Evolutionary conservation across 2,329 filamentous ascomycete genomes (phyloP).

Genomic region (Exophiala lecanii-corni): DNA sequence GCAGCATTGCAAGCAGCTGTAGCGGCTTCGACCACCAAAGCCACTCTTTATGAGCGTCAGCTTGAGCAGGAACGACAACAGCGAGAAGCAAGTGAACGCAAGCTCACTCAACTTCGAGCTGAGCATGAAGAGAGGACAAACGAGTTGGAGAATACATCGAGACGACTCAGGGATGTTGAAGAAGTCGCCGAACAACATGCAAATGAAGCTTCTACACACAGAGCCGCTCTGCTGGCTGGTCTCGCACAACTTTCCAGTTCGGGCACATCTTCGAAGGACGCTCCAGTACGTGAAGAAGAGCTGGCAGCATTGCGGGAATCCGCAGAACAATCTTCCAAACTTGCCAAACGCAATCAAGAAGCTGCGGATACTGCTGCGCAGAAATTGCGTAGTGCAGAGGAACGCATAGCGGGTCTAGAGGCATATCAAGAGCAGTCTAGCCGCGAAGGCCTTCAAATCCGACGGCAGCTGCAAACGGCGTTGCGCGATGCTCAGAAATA

Average conservation of each 20-base stretch:
- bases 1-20: slow-evolving; percentile 73
- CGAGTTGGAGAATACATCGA: slow-evolving; percentile 69
- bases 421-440: slow-evolving; percentile 97
- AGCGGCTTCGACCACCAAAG: slow-evolving; percentile 71
- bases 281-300: slow-evolving; percentile 51
- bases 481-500: slow-evolving; percentile 79
- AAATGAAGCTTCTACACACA: slow-evolving; percentile 79
- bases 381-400: slow-evolving; percentile 86
- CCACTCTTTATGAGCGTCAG: slow-evolving; percentile 69
- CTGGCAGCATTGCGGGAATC: slow-evolving; percentile 73
- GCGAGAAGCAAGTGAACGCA: slow-evolving; percentile 69
- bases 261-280: slow-evolving; percentile 42
- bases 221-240: slow-evolving; percentile 74
- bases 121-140: slow-evolving; percentile 77
- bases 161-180: slow-evolving; percentile 77
- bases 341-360: slow-evolving; percentile 83
- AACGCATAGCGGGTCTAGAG: slow-evolving; percentile 92
- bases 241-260: slow-evolving; percentile 64
- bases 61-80: slow-evolving; percentile 76
- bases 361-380: slow-evolving; percentile 84
- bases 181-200: slow-evolving; percentile 84
- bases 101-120: slow-evolving; percentile 68
- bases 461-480: slow-evolving; percentile 80
- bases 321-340: slow-evolving; percentile 67
- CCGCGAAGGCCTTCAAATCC: slow-evolving; percentile 81